A percentile compares a stretch with the other conserved stretches of the same genome.
Conservation (phyloP, 2,329 filamentous ascomycete species). For the Pezizomycotina sp. region DNA sequence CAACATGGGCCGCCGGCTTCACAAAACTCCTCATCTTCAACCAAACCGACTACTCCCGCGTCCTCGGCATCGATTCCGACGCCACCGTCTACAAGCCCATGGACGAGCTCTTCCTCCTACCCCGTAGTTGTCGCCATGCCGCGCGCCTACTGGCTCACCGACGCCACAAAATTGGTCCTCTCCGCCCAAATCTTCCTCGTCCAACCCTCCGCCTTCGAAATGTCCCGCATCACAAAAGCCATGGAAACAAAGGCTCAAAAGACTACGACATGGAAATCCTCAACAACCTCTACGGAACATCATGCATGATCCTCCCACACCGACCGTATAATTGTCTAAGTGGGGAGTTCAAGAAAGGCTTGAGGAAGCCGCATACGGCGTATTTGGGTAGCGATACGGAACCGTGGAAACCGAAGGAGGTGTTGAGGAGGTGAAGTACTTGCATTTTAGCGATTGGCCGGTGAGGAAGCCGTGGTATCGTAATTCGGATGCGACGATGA, state of each 20-base stretch:
- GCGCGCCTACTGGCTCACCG: constrained; percentile 51
- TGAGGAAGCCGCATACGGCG: no score
- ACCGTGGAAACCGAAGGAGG: no score
- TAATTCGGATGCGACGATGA: no score
- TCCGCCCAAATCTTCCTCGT: constrained; percentile 47
- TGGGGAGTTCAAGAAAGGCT: constrained; percentile 40
- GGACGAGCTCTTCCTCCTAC: constrained; percentile 56
- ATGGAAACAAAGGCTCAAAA: constrained; percentile 26
- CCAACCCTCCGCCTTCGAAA: constrained; percentile 40
- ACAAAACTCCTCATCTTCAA: constrained; percentile 55
- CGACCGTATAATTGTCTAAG: constrained; percentile 44
- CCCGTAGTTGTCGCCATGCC: constrained; percentile 47
- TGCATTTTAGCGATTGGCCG: no score
- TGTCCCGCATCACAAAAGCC: constrained; percentile 30
- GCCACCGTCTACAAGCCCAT: constrained; percentile 34
- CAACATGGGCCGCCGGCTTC: constrained; percentile 46
- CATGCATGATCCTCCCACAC: constrained; percentile 46
- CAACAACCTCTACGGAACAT: constrained; percentile 44
- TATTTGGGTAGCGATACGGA: no score
- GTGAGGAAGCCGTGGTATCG: no score
- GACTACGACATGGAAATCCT: constrained; percentile 53
- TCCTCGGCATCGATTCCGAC: constrained; percentile 47
- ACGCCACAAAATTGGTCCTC: constrained; percentile 33
- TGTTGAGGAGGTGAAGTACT: no score
- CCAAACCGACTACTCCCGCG: constrained; percentile 44